Evolutionary conservation across 75 land plant genomes (phyloP).

Genomic region (Picea glauca): DNA sequence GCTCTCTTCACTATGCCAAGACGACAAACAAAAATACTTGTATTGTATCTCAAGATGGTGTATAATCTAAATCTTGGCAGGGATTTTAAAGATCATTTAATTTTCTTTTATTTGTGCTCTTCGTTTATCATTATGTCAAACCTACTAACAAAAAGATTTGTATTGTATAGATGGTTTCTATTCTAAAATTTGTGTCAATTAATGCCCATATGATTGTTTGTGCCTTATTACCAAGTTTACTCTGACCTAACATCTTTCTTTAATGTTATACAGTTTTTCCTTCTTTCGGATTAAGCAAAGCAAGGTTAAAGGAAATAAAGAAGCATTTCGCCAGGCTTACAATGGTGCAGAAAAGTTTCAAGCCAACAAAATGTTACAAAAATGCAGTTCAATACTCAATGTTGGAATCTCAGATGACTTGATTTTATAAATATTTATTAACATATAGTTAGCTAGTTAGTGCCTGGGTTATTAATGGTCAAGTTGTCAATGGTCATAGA

Average conservation of each 20-base stretch:
- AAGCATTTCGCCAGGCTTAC: neutral
- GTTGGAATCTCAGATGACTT: neutral
- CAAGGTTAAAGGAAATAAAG: neutral
- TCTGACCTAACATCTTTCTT: neutral
- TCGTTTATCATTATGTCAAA: too few species aligned
- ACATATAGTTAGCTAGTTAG: neutral
- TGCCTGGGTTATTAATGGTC: neutral
- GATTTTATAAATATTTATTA: neutral
- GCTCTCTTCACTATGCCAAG: too few species aligned
- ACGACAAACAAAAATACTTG: neutral
- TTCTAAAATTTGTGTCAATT: too few species aligned
- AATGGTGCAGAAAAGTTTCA: neutral
- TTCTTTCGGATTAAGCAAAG: neutral
- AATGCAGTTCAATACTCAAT: neutral
- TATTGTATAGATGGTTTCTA: too few species aligned
- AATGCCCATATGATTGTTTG: too few species aligned
- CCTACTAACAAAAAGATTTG: too few species aligned
- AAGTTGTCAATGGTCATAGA: neutral
- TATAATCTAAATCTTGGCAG: neutral
- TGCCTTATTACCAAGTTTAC: neutral
- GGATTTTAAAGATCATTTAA: too few species aligned
- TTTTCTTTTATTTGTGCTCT: too few species aligned
- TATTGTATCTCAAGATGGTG: neutral
- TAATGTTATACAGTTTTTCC: neutral
- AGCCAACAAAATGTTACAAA: neutral